These are phyloP conservation scores for Lentinula raphanica DNA, from an alignment of 768 basidiomycete genomes.

Conservation along the genomic window DNA sequence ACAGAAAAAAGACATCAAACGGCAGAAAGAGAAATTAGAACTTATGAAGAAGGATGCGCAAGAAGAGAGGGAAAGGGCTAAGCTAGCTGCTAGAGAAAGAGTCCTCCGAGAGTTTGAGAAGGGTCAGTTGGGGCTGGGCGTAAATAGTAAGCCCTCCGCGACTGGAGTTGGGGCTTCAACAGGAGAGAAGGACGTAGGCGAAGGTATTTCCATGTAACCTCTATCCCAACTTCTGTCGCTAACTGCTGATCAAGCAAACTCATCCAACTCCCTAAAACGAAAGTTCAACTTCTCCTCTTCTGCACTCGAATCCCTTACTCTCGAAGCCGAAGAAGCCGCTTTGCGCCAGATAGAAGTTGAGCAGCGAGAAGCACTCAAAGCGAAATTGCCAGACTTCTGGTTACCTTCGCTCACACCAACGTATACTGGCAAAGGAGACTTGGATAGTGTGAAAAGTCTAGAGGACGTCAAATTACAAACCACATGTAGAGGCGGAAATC, in stretches of 20 bases:
- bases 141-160: slow-evolving; percentile 28
- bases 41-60: slow-evolving; percentile 74
- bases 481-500: slow-evolving; percentile 77
- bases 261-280: slow-evolving; percentile 44
- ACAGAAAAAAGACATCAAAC: slow-evolving; percentile 91
- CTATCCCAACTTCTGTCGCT: background rate
- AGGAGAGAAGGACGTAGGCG: slow-evolving; percentile 34
- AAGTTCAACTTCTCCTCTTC: slow-evolving; percentile 81
- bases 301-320: slow-evolving; percentile 63
- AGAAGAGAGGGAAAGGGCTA: slow-evolving; percentile 63
- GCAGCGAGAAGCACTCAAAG: slow-evolving; percentile 76
- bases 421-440: slow-evolving; percentile 55
- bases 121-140: slow-evolving; percentile 60
- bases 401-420: slow-evolving; percentile 89
- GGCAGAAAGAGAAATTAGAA: slow-evolving; percentile 79
- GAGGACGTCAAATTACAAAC: slow-evolving; percentile 84
- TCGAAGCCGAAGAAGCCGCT: slow-evolving; percentile 86
- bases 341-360: slow-evolving; percentile 77
- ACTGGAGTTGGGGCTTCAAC: slow-evolving; percentile 29
- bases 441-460: slow-evolving; percentile 60
- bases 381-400: slow-evolving; percentile 97
- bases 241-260: slow-evolving; percentile 32
- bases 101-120: slow-evolving; percentile 88
- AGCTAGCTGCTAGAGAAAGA: slow-evolving; percentile 77
- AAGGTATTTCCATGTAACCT: background rate